These are phyloP conservation scores for Macaranga tanarius DNA, from an alignment of 441 rosid species.

Conservation along the genomic window DNA sequence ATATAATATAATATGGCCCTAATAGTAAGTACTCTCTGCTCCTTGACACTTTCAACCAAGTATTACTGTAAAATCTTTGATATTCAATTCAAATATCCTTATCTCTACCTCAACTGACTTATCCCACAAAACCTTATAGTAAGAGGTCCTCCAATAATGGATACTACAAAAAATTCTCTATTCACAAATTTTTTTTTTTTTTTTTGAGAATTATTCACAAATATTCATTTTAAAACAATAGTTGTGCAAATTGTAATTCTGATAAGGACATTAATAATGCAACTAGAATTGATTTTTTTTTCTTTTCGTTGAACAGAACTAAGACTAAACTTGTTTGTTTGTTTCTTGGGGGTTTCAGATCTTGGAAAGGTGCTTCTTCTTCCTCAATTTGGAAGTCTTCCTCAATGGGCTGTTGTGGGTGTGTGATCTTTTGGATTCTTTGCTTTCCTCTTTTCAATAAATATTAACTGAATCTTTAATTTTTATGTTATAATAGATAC, in stretches of 20 bases:
- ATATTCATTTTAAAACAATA: neutral
- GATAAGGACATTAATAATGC: too few species aligned
- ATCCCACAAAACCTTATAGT: neutral
- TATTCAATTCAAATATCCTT: neutral
- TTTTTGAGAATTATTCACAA: too few species aligned
- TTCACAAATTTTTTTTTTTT: too few species aligned
- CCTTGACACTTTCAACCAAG: neutral
- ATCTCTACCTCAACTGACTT: neutral
- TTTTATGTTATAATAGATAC: too few species aligned
- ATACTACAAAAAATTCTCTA: too few species aligned
- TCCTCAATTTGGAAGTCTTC: constrained; percentile 71
- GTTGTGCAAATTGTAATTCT: neutral
- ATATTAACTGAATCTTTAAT: neutral
- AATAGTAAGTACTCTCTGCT: neutral
- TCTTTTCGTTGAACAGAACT: too few species aligned
- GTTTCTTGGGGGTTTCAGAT: constrained; percentile 40
- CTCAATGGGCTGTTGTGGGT: constrained; percentile 97
- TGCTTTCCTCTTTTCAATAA: neutral
- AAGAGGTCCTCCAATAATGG: neutral
- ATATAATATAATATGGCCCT: neutral
- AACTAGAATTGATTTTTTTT: too few species aligned
- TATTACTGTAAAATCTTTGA: too few species aligned
- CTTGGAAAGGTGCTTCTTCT: constrained; percentile 79
- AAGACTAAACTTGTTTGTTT: too few species aligned
- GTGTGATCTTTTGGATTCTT: constrained; percentile 3